Evolutionary conservation across 2,329 filamentous ascomycete species (phyloP).

Genomic region (Calonectria pseudoturangicola): DNA sequence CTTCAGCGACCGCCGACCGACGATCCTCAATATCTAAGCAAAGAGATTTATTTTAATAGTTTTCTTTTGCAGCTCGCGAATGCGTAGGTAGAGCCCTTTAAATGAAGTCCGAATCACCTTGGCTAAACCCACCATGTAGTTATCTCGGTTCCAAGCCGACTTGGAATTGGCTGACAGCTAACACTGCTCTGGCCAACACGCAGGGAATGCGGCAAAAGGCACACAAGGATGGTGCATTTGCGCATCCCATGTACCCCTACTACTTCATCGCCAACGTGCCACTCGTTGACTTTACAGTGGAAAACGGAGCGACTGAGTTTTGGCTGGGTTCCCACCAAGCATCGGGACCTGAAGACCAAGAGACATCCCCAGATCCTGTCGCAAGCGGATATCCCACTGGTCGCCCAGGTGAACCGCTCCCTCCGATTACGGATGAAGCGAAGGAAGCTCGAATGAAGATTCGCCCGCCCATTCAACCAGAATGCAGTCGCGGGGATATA

Average conservation of each 20-base stretch:
- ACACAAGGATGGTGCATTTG: constrained; percentile 3
- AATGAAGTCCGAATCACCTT: not conserved
- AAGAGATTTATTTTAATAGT: constrained; percentile 2
- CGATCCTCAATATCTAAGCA: not conserved
- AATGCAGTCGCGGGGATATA: not conserved
- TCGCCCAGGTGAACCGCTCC: constrained; percentile 3
- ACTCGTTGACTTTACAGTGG: not conserved
- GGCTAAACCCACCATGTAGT: not conserved
- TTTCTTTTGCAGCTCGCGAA: not conserved
- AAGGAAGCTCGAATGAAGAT: not conserved
- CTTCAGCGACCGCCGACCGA: not conserved
- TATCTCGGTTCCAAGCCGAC: not conserved
- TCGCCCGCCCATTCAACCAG: constrained; percentile 4
- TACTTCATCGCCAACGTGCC: not conserved
- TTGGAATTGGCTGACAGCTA: not conserved
- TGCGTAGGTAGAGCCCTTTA: not conserved
- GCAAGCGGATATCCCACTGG: constrained; percentile 1
- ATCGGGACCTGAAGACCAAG: not conserved
- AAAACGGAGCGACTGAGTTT: not conserved
- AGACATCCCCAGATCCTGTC: not conserved
- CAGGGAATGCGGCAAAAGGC: not conserved
- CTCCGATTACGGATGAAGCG: not conserved
- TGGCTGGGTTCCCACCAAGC: not conserved
- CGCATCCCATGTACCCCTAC: not conserved
- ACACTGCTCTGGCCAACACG: not conserved